Evolutionary conservation across 23 red algal species (phyloP).

Genomic region (Pyropia haitanensis): DNA sequence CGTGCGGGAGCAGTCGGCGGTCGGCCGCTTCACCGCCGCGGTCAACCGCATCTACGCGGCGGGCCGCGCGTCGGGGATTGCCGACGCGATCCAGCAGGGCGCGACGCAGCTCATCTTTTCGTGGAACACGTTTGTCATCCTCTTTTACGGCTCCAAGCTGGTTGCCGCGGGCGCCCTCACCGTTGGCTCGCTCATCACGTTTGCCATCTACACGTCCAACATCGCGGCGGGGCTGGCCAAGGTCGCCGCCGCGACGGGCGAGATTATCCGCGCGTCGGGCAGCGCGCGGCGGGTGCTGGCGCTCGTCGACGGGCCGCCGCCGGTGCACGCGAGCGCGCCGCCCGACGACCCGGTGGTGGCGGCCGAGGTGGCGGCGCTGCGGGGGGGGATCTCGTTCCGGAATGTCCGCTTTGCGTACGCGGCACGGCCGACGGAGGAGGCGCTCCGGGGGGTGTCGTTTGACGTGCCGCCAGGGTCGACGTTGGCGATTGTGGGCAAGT

Average conservation of each 20-base stretch:
- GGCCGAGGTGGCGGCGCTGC: background rate
- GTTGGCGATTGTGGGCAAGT: constrained; percentile 31
- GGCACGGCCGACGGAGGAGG: constrained; percentile 12
- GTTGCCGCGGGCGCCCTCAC: constrained; percentile 2
- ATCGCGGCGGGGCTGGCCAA: constrained; percentile 8
- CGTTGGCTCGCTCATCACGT: constrained; percentile 3
- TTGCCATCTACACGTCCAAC: constrained; percentile 12
- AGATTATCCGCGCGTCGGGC: constrained; percentile 6
- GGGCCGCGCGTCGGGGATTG: background rate
- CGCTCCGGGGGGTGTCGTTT: constrained; percentile 10
- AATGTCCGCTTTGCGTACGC: constrained; percentile 50
- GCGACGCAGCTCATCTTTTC: background rate
- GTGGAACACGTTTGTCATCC: constrained; percentile 3
- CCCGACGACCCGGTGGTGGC: too few relatives aligned
- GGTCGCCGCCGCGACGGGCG: background rate
- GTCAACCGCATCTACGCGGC: constrained; percentile 3
- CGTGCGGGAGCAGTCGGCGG: constrained; percentile 3
- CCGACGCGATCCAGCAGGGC: constrained; percentile 7
- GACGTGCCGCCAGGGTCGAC: constrained; percentile 8
- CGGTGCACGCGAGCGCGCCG: too few relatives aligned
- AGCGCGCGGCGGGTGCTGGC: constrained; percentile 1
- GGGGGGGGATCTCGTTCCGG: constrained; percentile 25
- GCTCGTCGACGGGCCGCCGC: too few relatives aligned
- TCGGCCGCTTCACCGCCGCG: background rate
- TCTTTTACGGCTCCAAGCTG: background rate